Base-by-base conservation (phyloP, 148 eudicot species). In the Cornus florida region DNA sequence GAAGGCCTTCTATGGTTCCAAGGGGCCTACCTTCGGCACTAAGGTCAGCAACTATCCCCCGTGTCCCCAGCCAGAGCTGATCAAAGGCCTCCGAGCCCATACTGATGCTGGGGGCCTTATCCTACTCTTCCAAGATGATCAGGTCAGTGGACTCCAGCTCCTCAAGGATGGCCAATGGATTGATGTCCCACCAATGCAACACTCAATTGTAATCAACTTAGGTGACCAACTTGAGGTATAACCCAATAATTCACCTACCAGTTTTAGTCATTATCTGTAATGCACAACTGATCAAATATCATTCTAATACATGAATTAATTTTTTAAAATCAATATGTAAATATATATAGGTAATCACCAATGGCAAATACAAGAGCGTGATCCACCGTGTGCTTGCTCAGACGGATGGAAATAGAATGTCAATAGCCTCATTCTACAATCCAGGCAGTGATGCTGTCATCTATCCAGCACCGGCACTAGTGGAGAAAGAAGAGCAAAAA, bases 371-470 rank as follows among this genome's bases (percentile, higher is more conserved):
- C 91, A 95, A 95, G 96, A 95, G 98, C 72, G 92, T 93, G 76
- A 75, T 90, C 92, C 98, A 95, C 86, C 77, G 98, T 22, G 97
- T 95, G 83, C 75, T 95, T 50, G 94, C 97, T 11, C 98, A 93
- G 56, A 79, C 93, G 22, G 90, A 90, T 62, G 97, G 96, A 3
- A 90, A 80, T 78, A 83, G 98, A 67, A 95, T 95, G 98, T 95
- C 98, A 1, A 71, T 95, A 64, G 98, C 98, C 41, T 95, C 98
- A n/a, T 95, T 95, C 91, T 95, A 95, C 90, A 95, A 95, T 84
- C 98, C 98, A 0, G 97, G 94, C 14, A 79, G 93, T n/a, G 98
- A 95, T 77, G 98, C 98, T 0, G 78, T 95, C 77, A 95, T 95
- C 78, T 95, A 88, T 73, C 98, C 97, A 24, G 94, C 95, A 8